A percentile compares a stretch with the other conserved stretches of the same genome.
phyloP scores from a whole-genome alignment of 352 stramenopile species.

The Globisporangium iwayamae region DNA sequence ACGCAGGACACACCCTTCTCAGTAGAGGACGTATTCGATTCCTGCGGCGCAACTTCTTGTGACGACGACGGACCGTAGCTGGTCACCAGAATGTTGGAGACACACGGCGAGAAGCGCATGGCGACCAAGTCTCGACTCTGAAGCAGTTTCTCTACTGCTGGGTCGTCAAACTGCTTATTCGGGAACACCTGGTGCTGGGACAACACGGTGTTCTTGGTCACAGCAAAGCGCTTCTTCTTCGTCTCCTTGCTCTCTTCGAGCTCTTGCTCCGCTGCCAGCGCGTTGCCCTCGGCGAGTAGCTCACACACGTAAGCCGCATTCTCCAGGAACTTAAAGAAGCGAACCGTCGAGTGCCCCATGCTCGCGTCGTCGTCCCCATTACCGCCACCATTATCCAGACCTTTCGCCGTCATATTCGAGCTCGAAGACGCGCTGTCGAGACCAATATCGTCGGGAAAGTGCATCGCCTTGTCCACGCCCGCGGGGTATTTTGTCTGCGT shows the following conservation, averaged over 20 bases:
- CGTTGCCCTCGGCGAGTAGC: constrained; percentile 49
- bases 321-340: constrained; percentile 65
- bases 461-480: constrained; percentile 50
- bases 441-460: constrained; percentile 74
- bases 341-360: constrained; percentile 27
- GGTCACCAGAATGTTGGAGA: constrained; percentile 47
- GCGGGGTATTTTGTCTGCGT: constrained; percentile 53
- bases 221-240: constrained; percentile 11
- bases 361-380: constrained; percentile 16
- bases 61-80: constrained; percentile 24
- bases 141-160: constrained; percentile 29
- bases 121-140: constrained; percentile 26
- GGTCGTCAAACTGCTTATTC: constrained; percentile 28
- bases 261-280: constrained; percentile 22
- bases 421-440: constrained; percentile 32
- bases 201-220: constrained; percentile 10
- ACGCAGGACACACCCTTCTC: constrained; percentile 58
- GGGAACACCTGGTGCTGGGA: constrained; percentile 34
- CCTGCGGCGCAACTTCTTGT: constrained; percentile 3
- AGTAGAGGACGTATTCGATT: constrained; percentile 13
- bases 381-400: neutral
- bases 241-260: constrained; percentile 12
- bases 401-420: constrained; percentile 5
- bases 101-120: constrained; percentile 44
- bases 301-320: constrained; percentile 57